phyloP scores from a whole-genome alignment of 768 basidiomycete species.

The Paxillus involutus region DNA sequence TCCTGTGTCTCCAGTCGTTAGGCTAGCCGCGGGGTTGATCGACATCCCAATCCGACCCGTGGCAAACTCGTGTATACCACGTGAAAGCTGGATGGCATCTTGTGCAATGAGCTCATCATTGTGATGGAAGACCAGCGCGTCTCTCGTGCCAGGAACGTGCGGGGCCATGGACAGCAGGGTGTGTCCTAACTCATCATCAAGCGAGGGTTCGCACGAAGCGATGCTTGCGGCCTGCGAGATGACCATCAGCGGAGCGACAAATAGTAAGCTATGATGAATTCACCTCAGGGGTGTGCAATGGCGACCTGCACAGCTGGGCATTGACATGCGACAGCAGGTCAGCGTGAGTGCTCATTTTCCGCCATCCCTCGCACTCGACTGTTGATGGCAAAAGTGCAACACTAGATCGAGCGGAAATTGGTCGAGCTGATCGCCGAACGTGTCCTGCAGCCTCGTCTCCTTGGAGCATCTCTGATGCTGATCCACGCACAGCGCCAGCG shows the following conservation, averaged over 20 bases:
- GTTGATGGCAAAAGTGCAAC: constrained; percentile 13
- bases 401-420: constrained; percentile 34
- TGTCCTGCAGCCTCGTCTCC: constrained; percentile 29
- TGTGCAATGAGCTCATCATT: constrained; percentile 49
- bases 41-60: constrained; percentile 33
- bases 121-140: constrained; percentile 36
- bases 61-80: constrained; percentile 36
- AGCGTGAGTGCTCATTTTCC: constrained; percentile 29
- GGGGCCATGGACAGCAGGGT: constrained; percentile 34
- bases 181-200: constrained; percentile 62
- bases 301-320: constrained; percentile 42
- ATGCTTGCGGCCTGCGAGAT: constrained; percentile 25
- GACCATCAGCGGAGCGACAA: constrained; percentile 8
- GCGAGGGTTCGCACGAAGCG: constrained; percentile 34
- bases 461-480: constrained; percentile 26
- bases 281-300: constrained; percentile 41
- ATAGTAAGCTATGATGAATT: constrained; percentile 9
- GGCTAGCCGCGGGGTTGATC: constrained; percentile 34
- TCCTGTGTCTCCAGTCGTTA: constrained; percentile 12
- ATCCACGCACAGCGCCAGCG: constrained; percentile 32
- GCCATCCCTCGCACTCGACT: constrained; percentile 25
- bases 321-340: constrained; percentile 58
- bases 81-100: constrained; percentile 47
- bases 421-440: constrained; percentile 27
- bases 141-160: constrained; percentile 15